Conservation (phyloP, 306 rosid species). For the Gastrolobium villosum region DNA sequence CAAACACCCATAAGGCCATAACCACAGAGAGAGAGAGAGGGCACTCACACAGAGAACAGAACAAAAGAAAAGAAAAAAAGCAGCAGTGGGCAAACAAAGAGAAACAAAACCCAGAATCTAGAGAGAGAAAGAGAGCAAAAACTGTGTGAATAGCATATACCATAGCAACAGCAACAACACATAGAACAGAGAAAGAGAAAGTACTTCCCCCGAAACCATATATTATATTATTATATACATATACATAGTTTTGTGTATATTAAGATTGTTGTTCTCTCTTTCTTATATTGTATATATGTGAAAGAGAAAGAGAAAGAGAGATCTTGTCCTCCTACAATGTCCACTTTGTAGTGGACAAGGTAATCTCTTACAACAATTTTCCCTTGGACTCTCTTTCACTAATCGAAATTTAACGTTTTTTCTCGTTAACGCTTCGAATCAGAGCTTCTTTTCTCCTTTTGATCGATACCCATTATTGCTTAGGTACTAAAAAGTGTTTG, state of each 20-base stretch:
- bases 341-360: conserved; percentile 51
- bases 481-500: conserved; percentile 42
- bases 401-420: conserved; percentile 41
- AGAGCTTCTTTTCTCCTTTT: conserved; percentile 47
- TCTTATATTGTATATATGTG: conserved; percentile 26
- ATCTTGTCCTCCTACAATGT: conserved; percentile 58
- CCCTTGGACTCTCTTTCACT: conserved; percentile 43
- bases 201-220: conserved; percentile 40
- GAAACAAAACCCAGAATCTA: conserved; percentile 58
- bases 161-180: conserved; percentile 24
- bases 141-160: conserved; percentile 28
- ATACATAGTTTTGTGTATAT: conserved; percentile 21
- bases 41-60: background rate
- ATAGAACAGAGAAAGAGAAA: conserved; percentile 30
- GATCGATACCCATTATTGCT: conserved; percentile 54
- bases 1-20: conserved; percentile 29
- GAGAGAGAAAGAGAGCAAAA: conserved; percentile 19
- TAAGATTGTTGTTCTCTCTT: conserved; percentile 24
- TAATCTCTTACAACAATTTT: conserved; percentile 43
- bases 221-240: conserved; percentile 3
- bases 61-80: conserved; percentile 16
- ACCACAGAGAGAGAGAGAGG: conserved; percentile 2
- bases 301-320: conserved; percentile 47
- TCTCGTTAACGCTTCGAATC: conserved; percentile 52
- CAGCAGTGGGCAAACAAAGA: conserved; percentile 30